A percentile compares a stretch with the other conserved stretches of the same genome.
Evolutionary conservation across 805 yeast genomes (phyloP).

Genomic region (Isabelozyma heimii): DNA sequence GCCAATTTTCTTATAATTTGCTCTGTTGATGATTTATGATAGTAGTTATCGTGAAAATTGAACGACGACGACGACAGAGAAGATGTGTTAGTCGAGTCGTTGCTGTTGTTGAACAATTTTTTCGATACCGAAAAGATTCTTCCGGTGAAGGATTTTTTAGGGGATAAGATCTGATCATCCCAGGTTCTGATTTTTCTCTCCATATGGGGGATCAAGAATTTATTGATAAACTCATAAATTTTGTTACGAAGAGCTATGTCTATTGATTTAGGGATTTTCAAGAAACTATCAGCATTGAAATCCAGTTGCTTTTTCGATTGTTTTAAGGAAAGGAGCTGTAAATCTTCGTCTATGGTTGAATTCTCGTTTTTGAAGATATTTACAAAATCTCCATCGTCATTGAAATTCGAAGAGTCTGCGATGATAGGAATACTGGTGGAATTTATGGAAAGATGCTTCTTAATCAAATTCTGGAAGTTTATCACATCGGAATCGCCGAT

Average conservation of each 20-base stretch:
- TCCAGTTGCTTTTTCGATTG: slow-evolving; percentile 5
- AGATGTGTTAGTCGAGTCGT: slow-evolving; percentile 6
- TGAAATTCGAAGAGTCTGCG: slow-evolving; percentile 1
- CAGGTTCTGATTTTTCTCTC: slow-evolving; percentile 74
- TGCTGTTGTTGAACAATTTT: slow-evolving; percentile 45
- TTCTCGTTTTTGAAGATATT: slow-evolving; percentile 21
- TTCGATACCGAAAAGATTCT: slow-evolving; percentile 66
- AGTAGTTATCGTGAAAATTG: slow-evolving; percentile 53
- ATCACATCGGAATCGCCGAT: slow-evolving; percentile 34
- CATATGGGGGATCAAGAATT: slow-evolving; percentile 76
- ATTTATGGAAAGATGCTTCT: slow-evolving; percentile 20
- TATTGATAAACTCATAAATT: slow-evolving; percentile 47
- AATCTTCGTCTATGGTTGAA: slow-evolving; percentile 50
- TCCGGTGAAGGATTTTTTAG: slow-evolving; percentile 74
- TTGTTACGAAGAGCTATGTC: slow-evolving; percentile 37
- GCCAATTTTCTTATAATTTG: slow-evolving; percentile 78
- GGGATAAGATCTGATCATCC: slow-evolving; percentile 80
- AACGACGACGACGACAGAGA: slow-evolving; percentile 26
- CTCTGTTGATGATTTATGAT: slow-evolving; percentile 63
- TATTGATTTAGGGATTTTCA: slow-evolving; percentile 32
- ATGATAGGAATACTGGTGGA: slow-evolving; percentile 20
- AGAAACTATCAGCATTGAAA: slow-evolving; percentile 3
- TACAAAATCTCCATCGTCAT: slow-evolving; percentile 3
- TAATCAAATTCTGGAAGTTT: slow-evolving; percentile 25
- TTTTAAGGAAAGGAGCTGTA: slow-evolving; percentile 32